A percentile compares a stretch with the other conserved stretches of the same genome.
phyloP scores from a whole-genome alignment of 306 rosid species.

The Lathyrus sativus region DNA sequence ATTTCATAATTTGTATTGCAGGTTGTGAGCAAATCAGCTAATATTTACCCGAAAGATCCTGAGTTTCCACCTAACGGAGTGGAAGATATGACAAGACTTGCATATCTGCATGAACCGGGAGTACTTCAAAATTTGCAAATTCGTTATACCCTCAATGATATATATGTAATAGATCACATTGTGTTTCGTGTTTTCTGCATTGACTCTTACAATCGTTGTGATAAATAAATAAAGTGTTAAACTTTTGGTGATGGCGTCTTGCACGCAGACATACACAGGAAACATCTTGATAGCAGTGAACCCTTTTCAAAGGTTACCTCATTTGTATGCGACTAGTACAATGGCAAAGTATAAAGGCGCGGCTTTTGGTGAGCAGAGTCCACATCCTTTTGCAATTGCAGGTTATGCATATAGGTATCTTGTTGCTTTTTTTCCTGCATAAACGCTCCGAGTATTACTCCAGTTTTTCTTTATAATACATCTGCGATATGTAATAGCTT shows the following conservation, averaged over 20 bases:
- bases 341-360: slow-evolving; percentile 81
- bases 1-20: slow-evolving; percentile 17
- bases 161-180: slow-evolving; percentile 65
- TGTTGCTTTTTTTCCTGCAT: slow-evolving; percentile 2
- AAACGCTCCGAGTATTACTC: neutral
- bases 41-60: slow-evolving; percentile 83
- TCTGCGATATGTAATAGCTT: neutral
- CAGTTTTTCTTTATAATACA: neutral
- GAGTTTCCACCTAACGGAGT: slow-evolving; percentile 86
- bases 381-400: slow-evolving; percentile 98
- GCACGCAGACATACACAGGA: slow-evolving; percentile 88
- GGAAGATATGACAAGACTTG: slow-evolving; percentile 94
- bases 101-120: slow-evolving; percentile 96
- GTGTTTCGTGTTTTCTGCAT: neutral
- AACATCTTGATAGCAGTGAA: slow-evolving; percentile 92
- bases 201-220: neutral
- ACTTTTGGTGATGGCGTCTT: slow-evolving; percentile 35
- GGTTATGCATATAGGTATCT: slow-evolving; percentile 93
- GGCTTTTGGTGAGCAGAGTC: slow-evolving; percentile 82
- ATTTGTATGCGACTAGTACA: slow-evolving; percentile 62
- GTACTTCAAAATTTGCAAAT: slow-evolving; percentile 73
- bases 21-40: slow-evolving; percentile 65
- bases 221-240: neutral
- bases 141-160: slow-evolving; percentile 70
- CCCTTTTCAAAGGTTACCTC: slow-evolving; percentile 91